Base-by-base conservation (phyloP, 768 basidiomycete genomes). In the Pleurotus platypus region DNA sequence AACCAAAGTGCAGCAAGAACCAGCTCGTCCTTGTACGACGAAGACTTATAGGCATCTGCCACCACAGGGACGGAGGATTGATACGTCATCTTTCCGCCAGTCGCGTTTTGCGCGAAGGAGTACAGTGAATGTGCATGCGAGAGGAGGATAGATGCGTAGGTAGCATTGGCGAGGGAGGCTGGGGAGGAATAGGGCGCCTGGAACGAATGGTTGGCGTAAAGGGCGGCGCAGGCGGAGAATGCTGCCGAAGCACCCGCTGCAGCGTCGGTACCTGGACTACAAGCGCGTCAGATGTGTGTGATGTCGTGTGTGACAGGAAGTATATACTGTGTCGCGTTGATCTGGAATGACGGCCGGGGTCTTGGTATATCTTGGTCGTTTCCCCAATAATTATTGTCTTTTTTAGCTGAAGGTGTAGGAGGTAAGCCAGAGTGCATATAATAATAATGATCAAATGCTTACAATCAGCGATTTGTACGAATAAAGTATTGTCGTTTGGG, bases 371-470 rank as follows among this genome's bases (percentile, higher is more conserved):
- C 76, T 47, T 76, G 78, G 63, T 97, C 94, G 9, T 89, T 91
- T 58, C 92, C 94, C 93, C 94, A 96, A 66, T 97, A 98, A 2
- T 77, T 77, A 62, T 90, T 81, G 66, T 94, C 90, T 16, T 81
- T 65, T 55, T 82, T 71, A 22, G 75, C 88, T 86, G 46, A 45
- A 61, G 37, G 24, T 27, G 35, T 20, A 45, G 22, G 26, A 40
- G 15, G 12, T 47, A 12, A 59, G 38, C 60, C 46, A n/a, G n/a
- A 57, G 35, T 51, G n/a, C 53, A 43, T 22, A 51, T 15, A 16
- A 16, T 16, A 49, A 20, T 39, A 30, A 24, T 16, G 40, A n/a
- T 35, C 35, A 42, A 26, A 37, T 35, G 68, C 77, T 62, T 61
- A 87, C 84, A 78, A 55, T 84, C 78, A 38, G 83, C 90, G 35